A percentile compares a stretch with the other conserved stretches of the same genome.
phyloP scores from a whole-genome alignment of 228 moss, liverwort and hornwort species.

The Sphagnum magellanicum region DNA sequence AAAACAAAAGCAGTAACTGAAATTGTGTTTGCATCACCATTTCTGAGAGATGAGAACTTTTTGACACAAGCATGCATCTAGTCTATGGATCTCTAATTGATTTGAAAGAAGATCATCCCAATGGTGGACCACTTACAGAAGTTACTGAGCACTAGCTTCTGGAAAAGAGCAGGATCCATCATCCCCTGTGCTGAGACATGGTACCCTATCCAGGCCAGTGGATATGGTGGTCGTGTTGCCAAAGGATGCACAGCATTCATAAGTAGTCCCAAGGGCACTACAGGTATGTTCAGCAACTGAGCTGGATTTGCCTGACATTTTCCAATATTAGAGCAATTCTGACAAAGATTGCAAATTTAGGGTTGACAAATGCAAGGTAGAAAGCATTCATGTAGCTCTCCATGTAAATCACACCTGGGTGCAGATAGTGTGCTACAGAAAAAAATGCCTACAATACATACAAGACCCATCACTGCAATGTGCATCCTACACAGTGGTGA shows the following conservation, averaged over 20 bases:
- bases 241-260: slow-evolving; percentile 75
- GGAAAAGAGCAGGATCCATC: slow-evolving; percentile 66
- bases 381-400: no score
- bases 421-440: no score
- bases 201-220: slow-evolving; percentile 78
- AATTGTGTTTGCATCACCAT: no score
- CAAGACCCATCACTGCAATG: no score
- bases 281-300: slow-evolving; percentile 65
- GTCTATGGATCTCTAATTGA: background rate
- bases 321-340: background rate
- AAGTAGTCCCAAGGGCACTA: slow-evolving; percentile 68
- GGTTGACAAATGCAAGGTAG: no score
- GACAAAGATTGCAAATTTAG: no score
- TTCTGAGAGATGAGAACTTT: no score
- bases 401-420: no score
- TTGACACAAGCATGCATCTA: no score
- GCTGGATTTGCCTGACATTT: slow-evolving; percentile 71
- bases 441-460: no score
- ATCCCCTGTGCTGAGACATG: slow-evolving; percentile 69
- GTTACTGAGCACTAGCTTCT: slow-evolving; percentile 66
- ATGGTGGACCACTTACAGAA: slow-evolving; percentile 41
- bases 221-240: slow-evolving; percentile 68
- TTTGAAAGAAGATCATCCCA: background rate
- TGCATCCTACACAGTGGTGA: no score
- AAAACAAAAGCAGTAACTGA: no score